Evolutionary conservation across 768 basidiomycete genomes (phyloP).

Genomic region (Asterophora parasitica): DNA sequence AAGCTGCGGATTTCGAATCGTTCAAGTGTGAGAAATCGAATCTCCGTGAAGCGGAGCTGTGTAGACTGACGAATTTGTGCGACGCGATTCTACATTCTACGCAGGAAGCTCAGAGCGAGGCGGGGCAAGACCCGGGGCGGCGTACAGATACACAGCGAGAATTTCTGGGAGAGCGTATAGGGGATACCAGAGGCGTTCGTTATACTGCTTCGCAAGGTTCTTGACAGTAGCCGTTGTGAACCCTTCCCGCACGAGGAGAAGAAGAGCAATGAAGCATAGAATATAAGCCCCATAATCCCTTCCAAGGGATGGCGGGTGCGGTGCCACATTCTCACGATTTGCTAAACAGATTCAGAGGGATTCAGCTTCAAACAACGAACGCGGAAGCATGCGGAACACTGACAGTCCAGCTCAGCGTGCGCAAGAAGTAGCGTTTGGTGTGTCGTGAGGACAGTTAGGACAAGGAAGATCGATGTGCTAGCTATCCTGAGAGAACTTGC

Average conservation of each 20-base stretch:
- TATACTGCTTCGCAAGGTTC: conserved; percentile 20
- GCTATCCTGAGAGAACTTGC: conserved; percentile 26
- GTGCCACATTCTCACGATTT: no score
- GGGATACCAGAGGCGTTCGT: conserved; percentile 39
- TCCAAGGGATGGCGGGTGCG: conserved; percentile 16
- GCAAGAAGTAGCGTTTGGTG: conserved; percentile 24
- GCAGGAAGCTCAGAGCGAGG: conserved; percentile 21
- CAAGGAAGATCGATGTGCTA: conserved; percentile 33
- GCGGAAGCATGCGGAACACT: neutral
- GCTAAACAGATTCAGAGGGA: no score
- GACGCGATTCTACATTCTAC: neutral
- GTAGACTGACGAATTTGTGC: neutral
- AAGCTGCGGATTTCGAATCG: no score
- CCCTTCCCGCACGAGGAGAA: conserved; percentile 35
- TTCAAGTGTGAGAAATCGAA: no score
- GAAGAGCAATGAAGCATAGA: conserved; percentile 26
- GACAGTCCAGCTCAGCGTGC: conserved; percentile 18
- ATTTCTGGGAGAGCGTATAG: conserved; percentile 35
- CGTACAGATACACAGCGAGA: conserved; percentile 30
- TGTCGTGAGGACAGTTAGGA: conserved; percentile 30
- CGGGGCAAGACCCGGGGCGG: conserved; percentile 31
- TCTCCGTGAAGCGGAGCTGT: no score
- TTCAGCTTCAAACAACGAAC: no score
- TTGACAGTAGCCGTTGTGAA: conserved; percentile 31
- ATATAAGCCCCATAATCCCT: conserved; percentile 26